Evolutionary conservation across 202 grass and related monocot species (phyloP), one percentile per base, ranked within the genome.

Genomic region (Elaeis oleifera): DNA sequence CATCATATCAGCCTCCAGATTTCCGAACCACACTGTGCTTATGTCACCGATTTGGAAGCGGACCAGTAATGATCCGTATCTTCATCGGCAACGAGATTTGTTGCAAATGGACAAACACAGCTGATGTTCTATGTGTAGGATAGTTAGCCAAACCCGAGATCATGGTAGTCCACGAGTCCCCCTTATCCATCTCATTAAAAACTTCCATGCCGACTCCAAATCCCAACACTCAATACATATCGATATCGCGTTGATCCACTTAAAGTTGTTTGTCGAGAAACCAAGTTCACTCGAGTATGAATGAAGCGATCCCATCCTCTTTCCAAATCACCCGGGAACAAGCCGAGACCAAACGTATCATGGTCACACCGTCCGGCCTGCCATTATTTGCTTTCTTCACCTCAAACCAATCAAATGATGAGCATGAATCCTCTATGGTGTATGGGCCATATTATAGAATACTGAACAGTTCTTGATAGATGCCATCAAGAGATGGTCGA

Each of bases 141-240:
- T 28, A 18, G 13, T 51, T 65, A 23, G 62, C 62, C 20, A 65
- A 20, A n/a, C 62, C 62, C 3, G 62, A 51, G 18, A 65, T 51
- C 62, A 52, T 65, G 44, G 62, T 51, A 17, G 62, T 65, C 62
- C 62, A 65, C 18, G 26, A 22, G 25, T 65, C 48, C n/a, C 18
- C 50, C 21, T 25, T 20, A 16, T 65, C 62, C 62, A 52, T 65
- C 49, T 51, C 21, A 5, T 7, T 4, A 65, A 65, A 23, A 52
- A 2, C 16, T 2, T n/a, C 62, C 26, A 48, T 26, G 62, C 62
- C 9, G 44, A 65, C 39, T 51, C 48, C 48, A 65, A 51, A 25
- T 65, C 62, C 51, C 48, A 15, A 7, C 62, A 65, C 62, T 65
- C 48, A 65, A 2, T 51, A 64, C 48, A 64, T 64, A 22, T 18